Evolutionary conservation across 768 basidiomycete species (phyloP), one percentile per base, ranked within the genome.

Genomic region (Leucosporidium yakuticum): DNA sequence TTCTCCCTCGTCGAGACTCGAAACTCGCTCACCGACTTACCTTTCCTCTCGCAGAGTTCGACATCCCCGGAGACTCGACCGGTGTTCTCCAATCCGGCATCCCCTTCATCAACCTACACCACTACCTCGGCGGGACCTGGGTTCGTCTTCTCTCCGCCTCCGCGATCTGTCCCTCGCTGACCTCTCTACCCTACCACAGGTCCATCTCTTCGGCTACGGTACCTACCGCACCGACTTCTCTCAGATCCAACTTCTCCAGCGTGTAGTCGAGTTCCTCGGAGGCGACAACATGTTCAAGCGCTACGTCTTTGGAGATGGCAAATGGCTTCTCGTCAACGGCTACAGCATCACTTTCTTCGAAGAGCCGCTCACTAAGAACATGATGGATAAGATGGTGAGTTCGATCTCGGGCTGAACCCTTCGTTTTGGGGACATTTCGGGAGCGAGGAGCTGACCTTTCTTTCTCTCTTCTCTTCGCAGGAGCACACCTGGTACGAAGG

Each of bases 201-300:
- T 64, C 29, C 70, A 68, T 60, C 69, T 70, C 25, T 68, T 68
- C 53, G 72, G 61, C 21, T 70, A 70, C 58, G 69, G 66, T 19
- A 25, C 67, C 15, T 56, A 59, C 47, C 64, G 50, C 23, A 50
- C 66, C 61, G 69, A 70, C 48, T 65, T 68, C 25, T 47, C 49
- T 6, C 69, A 70, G 55, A 73, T 73, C 58, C 27, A 15, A 11
- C 36, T 63, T n/a, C 11, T 63, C 62, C 3, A 25, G 2, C 60
- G 63, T 19, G 23, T 69, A 2, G 53, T 60, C 20, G 48, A 59
- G n/a, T 75, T 75, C 47, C 67, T 75, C 62, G 74, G 74, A 12
- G 74, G 74, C 23, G 71, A 75, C 62, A 75, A 75, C 68, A 53
- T 73, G 57, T 75, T 75, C 68, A 51, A 34, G 23, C 67, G 74